phyloP scores from a whole-genome alignment of 164 flowering plant species.

The Pachysandra terminalis region DNA sequence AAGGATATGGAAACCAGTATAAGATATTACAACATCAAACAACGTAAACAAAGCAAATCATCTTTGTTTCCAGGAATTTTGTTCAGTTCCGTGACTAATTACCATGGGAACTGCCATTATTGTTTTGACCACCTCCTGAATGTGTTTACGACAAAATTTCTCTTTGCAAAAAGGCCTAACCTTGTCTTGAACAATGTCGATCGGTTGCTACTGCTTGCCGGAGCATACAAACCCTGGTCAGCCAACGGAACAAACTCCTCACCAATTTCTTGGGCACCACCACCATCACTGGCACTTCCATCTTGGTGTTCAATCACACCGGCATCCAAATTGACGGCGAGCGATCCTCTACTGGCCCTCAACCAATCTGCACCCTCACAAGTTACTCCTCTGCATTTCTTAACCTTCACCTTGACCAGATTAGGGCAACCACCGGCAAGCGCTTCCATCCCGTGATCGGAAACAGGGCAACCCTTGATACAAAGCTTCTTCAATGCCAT shows the following conservation, averaged over 20 bases:
- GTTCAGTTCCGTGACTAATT: slow-evolving; percentile 14
- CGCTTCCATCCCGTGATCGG: slow-evolving; percentile 70
- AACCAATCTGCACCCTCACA: slow-evolving; percentile 60
- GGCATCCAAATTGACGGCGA: slow-evolving; percentile 63
- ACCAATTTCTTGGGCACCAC: slow-evolving; percentile 34
- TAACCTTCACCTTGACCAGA: slow-evolving; percentile 92
- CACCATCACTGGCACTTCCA: slow-evolving; percentile 53
- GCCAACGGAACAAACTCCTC: slow-evolving; percentile 29
- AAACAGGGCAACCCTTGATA: slow-evolving; percentile 82
- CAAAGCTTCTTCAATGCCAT: slow-evolving; percentile 77
- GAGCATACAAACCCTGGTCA: slow-evolving; percentile 19
- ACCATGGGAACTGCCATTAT: slow-evolving; percentile 11
- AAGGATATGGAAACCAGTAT: slow-evolving; percentile 14
- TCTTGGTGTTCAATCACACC: slow-evolving; percentile 43
- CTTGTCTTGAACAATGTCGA: slow-evolving; percentile 48
- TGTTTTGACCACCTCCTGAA: slow-evolving; percentile 58
- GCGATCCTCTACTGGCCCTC: slow-evolving; percentile 42
- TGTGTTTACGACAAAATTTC: slow-evolving; percentile 55
- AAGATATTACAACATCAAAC: slow-evolving; percentile 16
- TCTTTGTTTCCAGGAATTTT: not conserved
- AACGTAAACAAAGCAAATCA: slow-evolving; percentile 12
- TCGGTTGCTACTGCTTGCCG: slow-evolving; percentile 43
- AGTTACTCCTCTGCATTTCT: slow-evolving; percentile 81
- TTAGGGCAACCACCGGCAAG: slow-evolving; percentile 87
- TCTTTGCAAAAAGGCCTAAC: slow-evolving; percentile 48